Base-by-base conservation (phyloP, 1,284 basidiomycete genomes). In the Grifola frondosa region DNA sequence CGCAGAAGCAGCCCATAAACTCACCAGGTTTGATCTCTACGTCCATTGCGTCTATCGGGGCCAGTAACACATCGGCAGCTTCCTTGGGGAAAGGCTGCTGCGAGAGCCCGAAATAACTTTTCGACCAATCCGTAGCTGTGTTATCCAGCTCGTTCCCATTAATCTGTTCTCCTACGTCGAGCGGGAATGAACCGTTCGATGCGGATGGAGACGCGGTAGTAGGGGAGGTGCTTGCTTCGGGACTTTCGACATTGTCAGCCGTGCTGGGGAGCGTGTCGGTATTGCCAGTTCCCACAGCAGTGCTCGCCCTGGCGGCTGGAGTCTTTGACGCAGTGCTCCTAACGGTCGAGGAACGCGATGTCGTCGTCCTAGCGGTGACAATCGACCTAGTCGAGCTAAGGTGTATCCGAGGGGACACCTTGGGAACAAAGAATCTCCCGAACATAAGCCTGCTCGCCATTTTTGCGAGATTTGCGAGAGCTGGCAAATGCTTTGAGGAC, bases 21-120 rank as follows among this genome's bases (percentile, higher is more conserved):
- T 42, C 39, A 88, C 91, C 92, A 46, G 95, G 95, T 63, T 97
- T 98, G 40, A 97, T 86, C 69, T 98, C 95, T 19, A 98, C 78
- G 62, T 97, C 93, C 36, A 74, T 50, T 8, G 84, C 76, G 37
- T 90, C 80, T 17, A 98, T 59, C 4, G 91, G 88, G 7, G 84
- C 78, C 58, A 90, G 72, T 20, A 98, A 68, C 2, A 89, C 65
- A 1, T 91, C 81, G 0, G 88, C 75, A 37, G 81, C 75, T 45
- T 97, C 88, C 52, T 78, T 81, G 4, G 81, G 61, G 64, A 98
- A 98, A 1, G 94, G 85, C 60, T 84, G 71, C 3, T 74, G 67
- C 7, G 88, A 89, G 30, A 98, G 70, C 0, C 96, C 96, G 44
- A 81, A 71, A 62, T 94, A 98, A 57, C 84, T 89, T 53, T 80